Percentiles rank a stretch among this genome's conserved stretches.
These are phyloP conservation scores for Simplicillium aogashimaense DNA, from an alignment of 2,329 filamentous ascomycete species.

Conservation along the genomic window DNA sequence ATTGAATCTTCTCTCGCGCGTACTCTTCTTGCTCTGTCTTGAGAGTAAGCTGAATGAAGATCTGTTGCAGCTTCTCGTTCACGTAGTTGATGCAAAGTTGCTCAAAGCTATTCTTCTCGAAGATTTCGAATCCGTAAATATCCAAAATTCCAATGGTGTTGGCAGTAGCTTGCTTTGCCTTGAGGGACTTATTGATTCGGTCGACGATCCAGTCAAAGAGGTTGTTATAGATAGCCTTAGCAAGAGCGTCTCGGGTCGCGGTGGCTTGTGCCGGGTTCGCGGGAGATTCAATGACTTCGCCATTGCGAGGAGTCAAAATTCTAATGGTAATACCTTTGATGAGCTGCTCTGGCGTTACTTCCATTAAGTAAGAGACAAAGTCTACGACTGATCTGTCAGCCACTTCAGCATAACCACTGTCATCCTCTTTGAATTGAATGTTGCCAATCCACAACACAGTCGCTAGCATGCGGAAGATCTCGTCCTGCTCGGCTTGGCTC, in stretches of 20 bases:
- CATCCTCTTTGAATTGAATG: constrained; percentile 81
- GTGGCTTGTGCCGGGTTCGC: constrained; percentile 79
- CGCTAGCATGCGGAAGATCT: constrained; percentile 92
- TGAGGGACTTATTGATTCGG: constrained; percentile 80
- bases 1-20: constrained; percentile 88
- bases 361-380: constrained; percentile 87
- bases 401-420: constrained; percentile 79
- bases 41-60: constrained; percentile 94
- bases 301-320: constrained; percentile 61
- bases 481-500: constrained; percentile 79
- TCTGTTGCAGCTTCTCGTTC: constrained; percentile 98
- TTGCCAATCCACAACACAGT: constrained; percentile 93
- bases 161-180: constrained; percentile 62
- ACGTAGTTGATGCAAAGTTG: constrained; percentile 99
- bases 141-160: constrained; percentile 95
- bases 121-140: constrained; percentile 99
- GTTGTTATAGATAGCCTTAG: constrained; percentile 95
- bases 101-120: constrained; percentile 98
- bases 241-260: constrained; percentile 80
- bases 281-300: constrained; percentile 62
- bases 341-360: constrained; percentile 72
- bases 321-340: constrained; percentile 84
- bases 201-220: constrained; percentile 98
- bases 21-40: constrained; percentile 98
- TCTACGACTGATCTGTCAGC: constrained; percentile 85